Evolutionary conservation across 371 early-diverging fungal genomes (phyloP).

Genomic region (Mucor lusitanicus): DNA sequence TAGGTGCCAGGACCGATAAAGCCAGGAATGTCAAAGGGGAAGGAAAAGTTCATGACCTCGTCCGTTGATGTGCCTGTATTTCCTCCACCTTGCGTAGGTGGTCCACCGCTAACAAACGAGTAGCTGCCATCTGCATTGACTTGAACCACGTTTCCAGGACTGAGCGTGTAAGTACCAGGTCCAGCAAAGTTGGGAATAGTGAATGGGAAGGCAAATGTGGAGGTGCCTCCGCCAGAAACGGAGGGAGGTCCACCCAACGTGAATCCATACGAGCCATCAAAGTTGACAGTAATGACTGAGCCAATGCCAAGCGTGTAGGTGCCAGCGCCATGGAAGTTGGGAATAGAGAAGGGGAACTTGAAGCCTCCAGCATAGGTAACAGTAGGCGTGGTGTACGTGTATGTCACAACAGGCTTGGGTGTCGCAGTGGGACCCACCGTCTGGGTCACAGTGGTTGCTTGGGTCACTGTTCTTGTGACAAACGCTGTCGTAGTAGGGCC

Average conservation of each 20-base stretch:
- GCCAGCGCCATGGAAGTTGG: background rate
- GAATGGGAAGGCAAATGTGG: background rate
- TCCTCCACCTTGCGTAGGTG: background rate
- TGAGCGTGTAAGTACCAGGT: no score
- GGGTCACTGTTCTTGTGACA: background rate
- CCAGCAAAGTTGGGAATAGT: no score
- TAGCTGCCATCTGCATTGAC: no score
- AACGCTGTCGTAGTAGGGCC: background rate
- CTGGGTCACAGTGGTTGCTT: background rate
- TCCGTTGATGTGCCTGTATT: background rate
- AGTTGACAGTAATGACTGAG: background rate
- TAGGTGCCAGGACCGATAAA: no score
- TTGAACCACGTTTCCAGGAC: no score
- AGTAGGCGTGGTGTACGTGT: background rate
- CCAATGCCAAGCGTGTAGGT: background rate
- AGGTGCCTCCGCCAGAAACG: background rate
- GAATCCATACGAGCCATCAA: background rate
- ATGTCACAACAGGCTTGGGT: background rate
- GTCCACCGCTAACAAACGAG: background rate
- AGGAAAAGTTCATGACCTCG: background rate
- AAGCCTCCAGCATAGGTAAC: background rate
- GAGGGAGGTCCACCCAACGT: background rate
- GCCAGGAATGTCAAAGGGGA: background rate
- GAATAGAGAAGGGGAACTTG: background rate
- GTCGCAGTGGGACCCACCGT: background rate